Base-by-base conservation (phyloP, 1,284 basidiomycete genomes). In the Vanrija humicola region DNA sequence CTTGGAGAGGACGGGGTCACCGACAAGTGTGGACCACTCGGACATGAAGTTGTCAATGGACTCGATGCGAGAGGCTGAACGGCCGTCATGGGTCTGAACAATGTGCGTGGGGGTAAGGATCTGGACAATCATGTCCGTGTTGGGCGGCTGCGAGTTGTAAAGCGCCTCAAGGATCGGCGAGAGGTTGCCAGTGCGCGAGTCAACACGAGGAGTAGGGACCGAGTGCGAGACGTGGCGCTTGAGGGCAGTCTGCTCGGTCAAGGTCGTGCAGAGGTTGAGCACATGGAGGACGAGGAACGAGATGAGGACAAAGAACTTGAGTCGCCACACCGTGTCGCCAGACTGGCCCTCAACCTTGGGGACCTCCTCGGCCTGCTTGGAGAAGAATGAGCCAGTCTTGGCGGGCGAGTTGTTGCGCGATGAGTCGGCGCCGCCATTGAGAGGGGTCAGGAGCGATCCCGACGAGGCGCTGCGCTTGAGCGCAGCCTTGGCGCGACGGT, bases 1-100 rank as follows among this genome's bases (percentile, higher is more conserved):
- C 79, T 98, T 98, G 69, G 86, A 88, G 64, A 98, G 79, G 52
- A 98, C 85, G 0, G 95, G 95, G 71, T 98, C 95, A 29, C 92
- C 92, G 51, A 97, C 92, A 61, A 98, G 84, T n/a, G 81, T 80
- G 8, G 90, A 91, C 95, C 94, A 98, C n/a, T 85, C 83, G 40
- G 84, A 85, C 88, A 97, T 90, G 79, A 96, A 92, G 59, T 84
- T 82, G 63, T 96, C 92, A 59, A 96, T 79, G 40, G 79, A 77
- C 18, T 78, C 75, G 64, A 78, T 70, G n/a, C 75, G 62, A 5
- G 68, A 70, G 56, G 64, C 56, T 1, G 59, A 48, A 50, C 62
- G 64, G 16, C 47, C 52, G 59, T 64, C 23, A 59, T 47, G 44
- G 8, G 47, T 16, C 10, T 48, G 15, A 80, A 81, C 80, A 59